phyloP scores from a whole-genome alignment of 176 grass and related monocot species.

The Miscanthus lutarioriparius region DNA sequence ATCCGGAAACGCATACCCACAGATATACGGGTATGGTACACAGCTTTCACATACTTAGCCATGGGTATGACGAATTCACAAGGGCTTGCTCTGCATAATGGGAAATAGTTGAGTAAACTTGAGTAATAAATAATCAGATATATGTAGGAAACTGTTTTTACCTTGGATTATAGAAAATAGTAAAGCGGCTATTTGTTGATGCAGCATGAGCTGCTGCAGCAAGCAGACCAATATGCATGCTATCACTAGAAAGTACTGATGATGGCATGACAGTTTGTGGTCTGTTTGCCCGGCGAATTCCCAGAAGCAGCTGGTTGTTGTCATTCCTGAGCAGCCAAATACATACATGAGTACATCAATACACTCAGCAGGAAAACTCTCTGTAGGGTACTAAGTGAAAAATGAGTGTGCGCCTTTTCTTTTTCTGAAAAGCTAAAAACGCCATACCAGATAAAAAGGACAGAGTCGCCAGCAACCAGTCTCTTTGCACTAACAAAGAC shows the following conservation, averaged over 20 bases:
- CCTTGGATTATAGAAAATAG: conserved; percentile 99
- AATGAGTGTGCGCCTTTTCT: neutral
- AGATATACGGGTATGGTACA: conserved; percentile 94
- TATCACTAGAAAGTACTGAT: conserved; percentile 96
- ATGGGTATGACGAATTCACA: conserved; percentile 95
- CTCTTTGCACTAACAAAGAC: conserved; percentile 97
- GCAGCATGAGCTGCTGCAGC: conserved; percentile 98
- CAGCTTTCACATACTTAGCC: conserved; percentile 83
- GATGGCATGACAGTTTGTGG: conserved; percentile 93
- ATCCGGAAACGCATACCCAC: conserved; percentile 96
- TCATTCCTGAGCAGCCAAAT: conserved; percentile 77
- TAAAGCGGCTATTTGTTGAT: conserved; percentile 95
- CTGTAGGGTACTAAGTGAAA: neutral
- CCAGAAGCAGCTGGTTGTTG: conserved; percentile 87
- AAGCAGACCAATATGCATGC: conserved; percentile 97
- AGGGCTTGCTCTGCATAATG: conserved; percentile 80
- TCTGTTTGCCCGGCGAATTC: conserved; percentile 87
- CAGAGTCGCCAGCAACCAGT: conserved; percentile 95
- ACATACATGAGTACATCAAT: conserved; percentile 21
- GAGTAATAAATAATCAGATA: conserved; percentile 15
- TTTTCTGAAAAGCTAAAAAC: conserved; percentile 7
- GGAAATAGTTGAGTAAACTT: conserved; percentile 22
- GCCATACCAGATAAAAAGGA: conserved; percentile 94
- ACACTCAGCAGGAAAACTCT: conserved; percentile 6
- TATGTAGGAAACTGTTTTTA: conserved; percentile 36